Evolutionary conservation across 805 yeast genomes (phyloP), one percentile per base, ranked within the genome.

Genomic region (Spathaspora passalidarum): DNA sequence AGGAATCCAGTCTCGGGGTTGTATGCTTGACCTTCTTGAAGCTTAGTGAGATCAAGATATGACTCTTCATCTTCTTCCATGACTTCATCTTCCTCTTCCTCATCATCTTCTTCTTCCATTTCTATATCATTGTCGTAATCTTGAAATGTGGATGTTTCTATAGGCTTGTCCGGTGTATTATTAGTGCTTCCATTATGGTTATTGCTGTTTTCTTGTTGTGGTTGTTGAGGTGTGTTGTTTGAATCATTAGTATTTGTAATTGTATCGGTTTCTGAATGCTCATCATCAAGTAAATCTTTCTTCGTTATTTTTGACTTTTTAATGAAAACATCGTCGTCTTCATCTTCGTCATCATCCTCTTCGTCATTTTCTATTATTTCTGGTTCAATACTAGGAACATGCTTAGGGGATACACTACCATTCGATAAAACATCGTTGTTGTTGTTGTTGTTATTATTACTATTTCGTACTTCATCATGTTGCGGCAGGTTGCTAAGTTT

Each of bases 11-110:
- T 79, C 43, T 66, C 73, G 41, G 80, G 72, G 34, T 87, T 78
- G 56, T 75, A 81, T 5, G 78, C 77, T 63, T 87, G 95, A 37
- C 84, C 91, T 18, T 82, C 82, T 63, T 85, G 91, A 44, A 86
- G 68, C 56, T 73, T 75, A 17, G 43, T 43, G 18, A 54, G 45
- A 46, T 54, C 59, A 13, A 54, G 48, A 45, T 50, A 56, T 4
- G 47, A 49, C 10, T 51, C 53, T 20, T 52, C 49, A 42, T 53
- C 55, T n/a, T 40, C 44, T n/a, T 43, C 51, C 21, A 45, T 53
- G 7, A 23, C 37, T 4, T 46, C 50, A 6, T 48, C 50, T 16
- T 40, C 44, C 2, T 44, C 39, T 11, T 40, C 43, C 16, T 38
- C 43, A 16, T 38, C 45, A 23, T 44, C 36, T 11, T 41, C 40